Evolutionary conservation across 108 stramenopile species (phyloP).

Genomic region (Skeletonema grethae): DNA sequence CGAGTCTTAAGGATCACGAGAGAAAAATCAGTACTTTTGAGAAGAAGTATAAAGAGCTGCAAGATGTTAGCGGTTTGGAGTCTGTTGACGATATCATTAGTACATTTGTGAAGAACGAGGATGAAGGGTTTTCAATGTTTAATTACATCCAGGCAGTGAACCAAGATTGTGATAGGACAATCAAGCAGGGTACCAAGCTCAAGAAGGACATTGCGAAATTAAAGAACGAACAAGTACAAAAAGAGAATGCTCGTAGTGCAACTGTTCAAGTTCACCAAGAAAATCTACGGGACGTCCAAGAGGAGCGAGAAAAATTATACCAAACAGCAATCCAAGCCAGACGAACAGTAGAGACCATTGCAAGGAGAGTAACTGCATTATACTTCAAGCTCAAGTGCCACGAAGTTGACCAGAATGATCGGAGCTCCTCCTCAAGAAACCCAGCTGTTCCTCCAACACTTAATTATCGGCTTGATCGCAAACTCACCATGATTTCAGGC

Average conservation of each 20-base stretch:
- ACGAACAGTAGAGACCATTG: slow-evolving; percentile 58
- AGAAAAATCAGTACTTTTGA: slow-evolving; percentile 32
- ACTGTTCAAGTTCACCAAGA: slow-evolving; percentile 53
- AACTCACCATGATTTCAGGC: slow-evolving; percentile 54
- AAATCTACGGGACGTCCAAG: slow-evolving; percentile 44
- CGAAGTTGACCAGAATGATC: slow-evolving; percentile 37
- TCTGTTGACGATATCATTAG: slow-evolving; percentile 42
- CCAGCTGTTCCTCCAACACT: slow-evolving; percentile 4
- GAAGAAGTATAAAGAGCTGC: slow-evolving; percentile 42
- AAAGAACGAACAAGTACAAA: slow-evolving; percentile 50
- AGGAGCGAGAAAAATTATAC: slow-evolving; percentile 52
- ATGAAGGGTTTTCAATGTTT: slow-evolving; percentile 72
- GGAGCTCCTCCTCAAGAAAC: slow-evolving; percentile 12
- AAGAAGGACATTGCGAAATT: slow-evolving; percentile 57
- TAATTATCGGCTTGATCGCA: slow-evolving; percentile 36
- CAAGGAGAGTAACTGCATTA: slow-evolving; percentile 59
- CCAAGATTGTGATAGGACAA: slow-evolving; percentile 62
- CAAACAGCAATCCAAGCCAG: slow-evolving; percentile 45
- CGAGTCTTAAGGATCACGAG: slow-evolving; percentile 25
- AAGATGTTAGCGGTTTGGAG: slow-evolving; percentile 39
- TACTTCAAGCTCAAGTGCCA: slow-evolving; percentile 81
- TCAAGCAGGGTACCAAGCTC: slow-evolving; percentile 42
- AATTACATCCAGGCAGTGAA: slow-evolving; percentile 78
- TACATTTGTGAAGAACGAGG: slow-evolving; percentile 55
- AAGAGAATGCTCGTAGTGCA: slow-evolving; percentile 48